Evolutionary conservation across 2,329 filamentous ascomycete species (phyloP).

Genomic region (Exophiala mesophila): DNA sequence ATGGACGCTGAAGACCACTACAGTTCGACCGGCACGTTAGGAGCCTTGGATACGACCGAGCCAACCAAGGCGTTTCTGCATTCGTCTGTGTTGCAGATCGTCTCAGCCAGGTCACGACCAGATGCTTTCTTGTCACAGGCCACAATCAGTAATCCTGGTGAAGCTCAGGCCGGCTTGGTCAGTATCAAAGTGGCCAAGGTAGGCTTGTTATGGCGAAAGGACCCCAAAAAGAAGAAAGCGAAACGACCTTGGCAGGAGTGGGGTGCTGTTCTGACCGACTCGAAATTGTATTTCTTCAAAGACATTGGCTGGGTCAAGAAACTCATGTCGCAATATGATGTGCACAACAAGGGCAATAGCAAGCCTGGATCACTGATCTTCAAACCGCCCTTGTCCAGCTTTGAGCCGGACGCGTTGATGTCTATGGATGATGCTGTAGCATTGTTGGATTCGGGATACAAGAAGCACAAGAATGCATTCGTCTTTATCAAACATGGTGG

Average conservation of each 20-base stretch:
- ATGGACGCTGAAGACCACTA: conserved; percentile 92
- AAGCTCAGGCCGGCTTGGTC: conserved; percentile 85
- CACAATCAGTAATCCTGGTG: conserved; percentile 75
- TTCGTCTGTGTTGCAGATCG: conserved; percentile 87
- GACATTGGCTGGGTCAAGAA: conserved; percentile 90
- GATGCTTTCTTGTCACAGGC: conserved; percentile 92
- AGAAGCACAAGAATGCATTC: conserved; percentile 90
- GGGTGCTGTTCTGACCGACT: conserved; percentile 94
- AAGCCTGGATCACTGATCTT: conserved; percentile 77
- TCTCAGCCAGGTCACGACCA: conserved; percentile 86
- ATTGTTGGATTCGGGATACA: conserved; percentile 78
- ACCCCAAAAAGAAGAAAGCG: conserved; percentile 86
- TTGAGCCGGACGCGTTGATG: conserved; percentile 90
- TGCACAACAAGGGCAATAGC: conserved; percentile 71
- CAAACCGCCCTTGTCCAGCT: conserved; percentile 80
- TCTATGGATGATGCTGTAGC: conserved; percentile 91
- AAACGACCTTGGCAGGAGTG: conserved; percentile 98
- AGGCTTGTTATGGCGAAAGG: conserved; percentile 89
- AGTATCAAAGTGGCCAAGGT: conserved; percentile 98
- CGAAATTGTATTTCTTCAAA: conserved; percentile 92
- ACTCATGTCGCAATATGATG: conserved; percentile 81
- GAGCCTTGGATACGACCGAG: conserved; percentile 71
- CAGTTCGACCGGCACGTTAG: conserved; percentile 72
- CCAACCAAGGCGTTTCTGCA: conserved; percentile 86
- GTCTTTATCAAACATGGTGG: conserved; percentile 82